Evolutionary conservation across 148 eudicot genomes (phyloP), one percentile per base, ranked within the genome.

Genomic region (Nepenthes gracilis): DNA sequence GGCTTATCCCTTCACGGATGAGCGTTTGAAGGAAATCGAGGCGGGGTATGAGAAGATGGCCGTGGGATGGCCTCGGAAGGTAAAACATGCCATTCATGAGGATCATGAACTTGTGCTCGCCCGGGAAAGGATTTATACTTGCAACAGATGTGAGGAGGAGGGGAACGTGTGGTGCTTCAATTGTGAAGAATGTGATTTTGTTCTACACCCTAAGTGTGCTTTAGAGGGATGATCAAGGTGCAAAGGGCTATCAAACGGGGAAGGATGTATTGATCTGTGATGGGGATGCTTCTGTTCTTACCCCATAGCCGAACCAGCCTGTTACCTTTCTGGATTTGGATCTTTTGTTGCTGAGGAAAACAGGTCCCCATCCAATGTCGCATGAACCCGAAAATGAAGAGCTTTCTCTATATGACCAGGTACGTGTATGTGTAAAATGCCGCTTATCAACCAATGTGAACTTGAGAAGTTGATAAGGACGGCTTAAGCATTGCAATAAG

Each of bases 131-230:
- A 37, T 35, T 9, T 81, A 78, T 53, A 54, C 14, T 1, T 87
- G 90, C 68, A 81, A 84, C 55, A 72, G 78, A 13, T 87, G 90
- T 45, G 68, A 68, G 33, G 80, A 78, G 14, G 80, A 65, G 33
- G 95, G 95, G 9, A 43, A 57, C 13, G 58, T 70, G 1, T 87
- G 90, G 87, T 76, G 87, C 32, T 87, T 58, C 67, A 57, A 54
- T 13, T 87, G 95, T 62, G 77, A 77, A 36, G 80, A 79, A 11
- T 87, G 89, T 47, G 77, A 76, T 37, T 83, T 77, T 62, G 76
- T 73, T 75, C 87, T 83, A 13, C 95, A 87, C 61, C 87, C 89
- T 23, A 76, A 80, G 65, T 87, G 95, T 62, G 95, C 88, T 69
- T 52, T 83, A 43, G 76, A 68, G 13, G 72, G 69, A 63, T 5